Conservation (phyloP, 768 basidiomycete species). For the Mycena olivaceomarginata region DNA sequence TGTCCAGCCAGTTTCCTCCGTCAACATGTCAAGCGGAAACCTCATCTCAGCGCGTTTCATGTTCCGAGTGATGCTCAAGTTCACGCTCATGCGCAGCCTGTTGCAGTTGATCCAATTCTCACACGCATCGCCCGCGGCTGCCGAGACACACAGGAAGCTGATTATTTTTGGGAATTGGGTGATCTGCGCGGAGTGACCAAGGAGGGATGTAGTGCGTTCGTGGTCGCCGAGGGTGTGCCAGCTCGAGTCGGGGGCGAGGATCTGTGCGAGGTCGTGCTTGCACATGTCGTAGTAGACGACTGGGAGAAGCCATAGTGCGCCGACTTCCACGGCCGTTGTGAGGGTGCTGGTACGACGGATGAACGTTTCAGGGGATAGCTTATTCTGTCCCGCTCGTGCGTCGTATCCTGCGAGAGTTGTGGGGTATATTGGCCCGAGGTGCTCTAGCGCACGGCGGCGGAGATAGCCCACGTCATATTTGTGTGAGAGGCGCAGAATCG, state of each 20-base stretch:
- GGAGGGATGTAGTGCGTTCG: neutral
- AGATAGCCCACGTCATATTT: too few relatives aligned
- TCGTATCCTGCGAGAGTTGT: too few relatives aligned
- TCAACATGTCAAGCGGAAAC: neutral
- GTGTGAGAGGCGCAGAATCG: too few relatives aligned
- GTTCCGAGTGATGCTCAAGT: neutral
- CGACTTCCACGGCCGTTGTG: constrained; percentile 8
- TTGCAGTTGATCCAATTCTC: constrained; percentile 6
- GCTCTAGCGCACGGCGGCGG: too few relatives aligned
- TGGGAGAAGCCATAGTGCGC: constrained; percentile 27
- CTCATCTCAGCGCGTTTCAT: neutral
- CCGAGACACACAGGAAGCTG: neutral
- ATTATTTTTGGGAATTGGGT: neutral
- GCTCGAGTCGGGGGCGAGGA: neutral
- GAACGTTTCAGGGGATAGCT: too few relatives aligned
- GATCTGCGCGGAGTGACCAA: neutral
- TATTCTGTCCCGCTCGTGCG: too few relatives aligned
- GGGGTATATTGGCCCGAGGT: too few relatives aligned
- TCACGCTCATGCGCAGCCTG: neutral
- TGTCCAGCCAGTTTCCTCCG: neutral
- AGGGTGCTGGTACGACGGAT: neutral
- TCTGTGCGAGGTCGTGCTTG: neutral
- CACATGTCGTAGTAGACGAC: constrained; percentile 20
- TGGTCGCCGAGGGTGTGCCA: constrained; percentile 11
- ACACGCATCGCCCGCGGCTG: neutral